Percentiles rank a stretch among this genome's conserved stretches.
phyloP scores from a whole-genome alignment of 148 eudicot genomes.

The Rhododendron kiyosumense region DNA sequence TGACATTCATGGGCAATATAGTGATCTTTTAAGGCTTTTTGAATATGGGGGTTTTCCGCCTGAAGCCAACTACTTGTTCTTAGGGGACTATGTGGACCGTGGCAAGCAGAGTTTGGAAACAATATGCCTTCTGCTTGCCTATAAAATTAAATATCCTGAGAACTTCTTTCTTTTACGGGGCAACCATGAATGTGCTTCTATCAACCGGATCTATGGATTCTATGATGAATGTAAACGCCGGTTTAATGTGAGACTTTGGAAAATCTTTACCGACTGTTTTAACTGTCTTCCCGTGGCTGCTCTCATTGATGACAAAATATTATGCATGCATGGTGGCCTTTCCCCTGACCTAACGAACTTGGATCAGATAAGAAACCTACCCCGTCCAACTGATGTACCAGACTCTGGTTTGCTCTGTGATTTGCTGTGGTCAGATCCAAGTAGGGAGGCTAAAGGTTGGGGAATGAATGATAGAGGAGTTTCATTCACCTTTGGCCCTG shows the following conservation, averaged over 20 bases:
- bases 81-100: conserved; percentile 76
- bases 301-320: conserved; percentile 67
- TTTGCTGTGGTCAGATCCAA: conserved; percentile 79
- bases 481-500: conserved; percentile 69
- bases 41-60: conserved; percentile 87
- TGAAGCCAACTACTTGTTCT: conserved; percentile 64
- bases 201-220: conserved; percentile 66
- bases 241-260: conserved; percentile 73
- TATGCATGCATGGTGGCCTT: conserved; percentile 83
- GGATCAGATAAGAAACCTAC: conserved; percentile 55
- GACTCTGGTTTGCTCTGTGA: conserved; percentile 75
- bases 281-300: conserved; percentile 84
- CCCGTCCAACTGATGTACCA: conserved; percentile 66
- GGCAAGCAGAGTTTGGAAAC: conserved; percentile 78
- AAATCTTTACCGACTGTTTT: conserved; percentile 60
- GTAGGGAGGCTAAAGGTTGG: conserved; percentile 67
- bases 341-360: conserved; percentile 60
- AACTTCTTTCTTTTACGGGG: conserved; percentile 70
- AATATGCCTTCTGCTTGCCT: conserved; percentile 65
- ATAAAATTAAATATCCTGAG: conserved; percentile 69
- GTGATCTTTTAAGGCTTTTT: conserved; percentile 71
- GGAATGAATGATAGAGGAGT: conserved; percentile 79
- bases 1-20: conserved; percentile 81
- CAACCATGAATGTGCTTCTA: conserved; percentile 72
- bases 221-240: conserved; percentile 79